Conservation (phyloP, 2,329 filamentous ascomycete genomes). For the Calonectria pseudoreteaudii region DNA sequence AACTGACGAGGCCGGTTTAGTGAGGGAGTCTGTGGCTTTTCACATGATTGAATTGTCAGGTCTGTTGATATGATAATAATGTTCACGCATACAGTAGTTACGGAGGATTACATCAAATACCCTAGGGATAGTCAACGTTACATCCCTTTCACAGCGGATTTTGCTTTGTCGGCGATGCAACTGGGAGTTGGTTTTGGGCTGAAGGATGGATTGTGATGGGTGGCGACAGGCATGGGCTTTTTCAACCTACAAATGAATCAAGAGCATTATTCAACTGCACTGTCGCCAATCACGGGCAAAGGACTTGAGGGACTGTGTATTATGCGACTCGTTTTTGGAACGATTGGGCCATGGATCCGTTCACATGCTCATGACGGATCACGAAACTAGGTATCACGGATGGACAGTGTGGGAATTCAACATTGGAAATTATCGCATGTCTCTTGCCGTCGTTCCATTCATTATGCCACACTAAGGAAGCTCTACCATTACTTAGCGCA, state of each 20-base stretch:
- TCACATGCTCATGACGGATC: not conserved
- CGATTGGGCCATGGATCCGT: too few relatives aligned
- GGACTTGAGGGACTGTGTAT: too few relatives aligned
- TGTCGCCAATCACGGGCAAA: not conserved
- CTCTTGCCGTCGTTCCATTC: constrained; percentile 12
- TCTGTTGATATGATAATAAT: constrained; percentile 8
- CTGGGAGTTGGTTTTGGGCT: not conserved
- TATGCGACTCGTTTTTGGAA: not conserved
- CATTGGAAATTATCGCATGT: not conserved
- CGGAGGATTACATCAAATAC: constrained; percentile 25
- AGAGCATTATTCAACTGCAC: not conserved
- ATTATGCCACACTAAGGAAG: constrained; percentile 19
- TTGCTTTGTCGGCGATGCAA: constrained; percentile 7
- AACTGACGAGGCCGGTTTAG: not conserved
- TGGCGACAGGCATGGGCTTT: not conserved
- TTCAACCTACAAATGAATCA: not conserved
- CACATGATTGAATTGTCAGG: not conserved
- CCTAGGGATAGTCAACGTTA: constrained; percentile 14
- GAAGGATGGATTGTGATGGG: not conserved
- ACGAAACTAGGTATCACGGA: not conserved
- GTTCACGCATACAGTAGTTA: constrained; percentile 15
- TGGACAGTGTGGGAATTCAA: not conserved
- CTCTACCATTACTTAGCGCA: constrained; percentile 26
- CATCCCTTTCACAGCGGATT: not conserved
- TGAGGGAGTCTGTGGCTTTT: not conserved